Evolutionary conservation across 805 yeast genomes (phyloP).

Genomic region (Tanozyma kutaoensis): DNA sequence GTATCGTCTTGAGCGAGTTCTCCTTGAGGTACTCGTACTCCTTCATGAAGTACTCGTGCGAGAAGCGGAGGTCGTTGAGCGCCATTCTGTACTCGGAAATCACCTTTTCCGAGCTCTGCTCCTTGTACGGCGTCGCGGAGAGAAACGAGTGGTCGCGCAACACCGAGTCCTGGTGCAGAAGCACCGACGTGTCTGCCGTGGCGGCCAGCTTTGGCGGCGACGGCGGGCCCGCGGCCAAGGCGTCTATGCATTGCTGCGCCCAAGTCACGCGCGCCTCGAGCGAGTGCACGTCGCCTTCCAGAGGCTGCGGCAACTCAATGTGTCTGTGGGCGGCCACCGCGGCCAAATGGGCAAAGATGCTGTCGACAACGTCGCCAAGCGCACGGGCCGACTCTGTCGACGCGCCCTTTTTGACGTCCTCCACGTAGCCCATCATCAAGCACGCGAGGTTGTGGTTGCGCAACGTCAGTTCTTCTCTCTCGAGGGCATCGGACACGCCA

Average conservation of each 20-base stretch:
- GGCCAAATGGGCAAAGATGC: slow-evolving; percentile 31
- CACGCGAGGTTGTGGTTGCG: slow-evolving; percentile 31
- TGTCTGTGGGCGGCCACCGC: slow-evolving; percentile 30
- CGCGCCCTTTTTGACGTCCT: slow-evolving; percentile 29
- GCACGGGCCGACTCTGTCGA: no score
- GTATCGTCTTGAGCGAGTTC: slow-evolving; percentile 38
- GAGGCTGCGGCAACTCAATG: slow-evolving; percentile 22
- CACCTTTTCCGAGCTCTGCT: slow-evolving; percentile 7
- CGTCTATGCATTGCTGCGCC: slow-evolving; percentile 27
- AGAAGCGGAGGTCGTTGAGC: slow-evolving; percentile 53
- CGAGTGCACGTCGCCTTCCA: slow-evolving; percentile 5
- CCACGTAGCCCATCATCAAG: slow-evolving; percentile 33
- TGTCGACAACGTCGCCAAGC: no score
- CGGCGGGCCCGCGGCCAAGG: no score
- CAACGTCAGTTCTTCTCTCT: slow-evolving; percentile 11
- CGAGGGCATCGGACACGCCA: slow-evolving; percentile 14
- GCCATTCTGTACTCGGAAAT: slow-evolving; percentile 39
- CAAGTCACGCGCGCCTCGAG: slow-evolving; percentile 16
- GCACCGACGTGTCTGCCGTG: slow-evolving; percentile 1
- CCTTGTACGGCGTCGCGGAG: slow-evolving; percentile 11
- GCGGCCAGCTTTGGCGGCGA: no score
- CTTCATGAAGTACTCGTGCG: slow-evolving; percentile 54
- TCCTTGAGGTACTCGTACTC: slow-evolving; percentile 57
- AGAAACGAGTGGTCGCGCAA: slow-evolving; percentile 15
- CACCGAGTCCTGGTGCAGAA: slow-evolving; percentile 9